Conservation (phyloP, 2,329 filamentous ascomycete species). For the Penicillium sp. region DNA sequence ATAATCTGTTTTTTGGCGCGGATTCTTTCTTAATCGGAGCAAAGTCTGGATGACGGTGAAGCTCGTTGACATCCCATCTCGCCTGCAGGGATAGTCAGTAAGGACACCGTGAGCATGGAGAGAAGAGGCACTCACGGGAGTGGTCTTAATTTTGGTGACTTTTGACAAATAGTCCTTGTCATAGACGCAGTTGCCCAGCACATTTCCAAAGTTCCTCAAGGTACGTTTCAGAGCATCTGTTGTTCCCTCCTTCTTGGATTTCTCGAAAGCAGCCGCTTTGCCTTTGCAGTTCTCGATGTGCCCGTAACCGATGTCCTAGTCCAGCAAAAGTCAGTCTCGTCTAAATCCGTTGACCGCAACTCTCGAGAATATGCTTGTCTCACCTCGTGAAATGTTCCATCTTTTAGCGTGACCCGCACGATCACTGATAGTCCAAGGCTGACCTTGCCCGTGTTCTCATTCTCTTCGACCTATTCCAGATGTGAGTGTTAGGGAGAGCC, state of each 20-base stretch:
- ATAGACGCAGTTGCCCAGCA: conserved; percentile 97
- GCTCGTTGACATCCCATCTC: conserved; percentile 69
- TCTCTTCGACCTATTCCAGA: conserved; percentile 63
- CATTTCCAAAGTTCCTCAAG: conserved; percentile 86
- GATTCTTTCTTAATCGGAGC: conserved; percentile 54
- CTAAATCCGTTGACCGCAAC: background rate
- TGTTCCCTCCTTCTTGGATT: conserved; percentile 96
- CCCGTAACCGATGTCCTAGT: conserved; percentile 82
- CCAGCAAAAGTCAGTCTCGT: too few species aligned
- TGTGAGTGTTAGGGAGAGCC: conserved; percentile 1
- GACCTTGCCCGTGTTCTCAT: conserved; percentile 68
- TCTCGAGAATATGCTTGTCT: background rate
- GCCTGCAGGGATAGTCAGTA: conserved; percentile 34
- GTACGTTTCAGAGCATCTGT: conserved; percentile 90
- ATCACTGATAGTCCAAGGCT: conserved; percentile 84
- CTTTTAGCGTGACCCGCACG: conserved; percentile 79
- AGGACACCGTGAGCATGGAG: background rate
- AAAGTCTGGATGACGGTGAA: conserved; percentile 77
- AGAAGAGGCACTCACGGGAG: conserved; percentile 46
- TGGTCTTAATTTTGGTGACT: conserved; percentile 81
- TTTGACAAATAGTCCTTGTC: conserved; percentile 89
- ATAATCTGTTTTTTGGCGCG: conserved; percentile 27
- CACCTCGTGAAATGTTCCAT: conserved; percentile 90
- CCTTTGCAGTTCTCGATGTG: conserved; percentile 94
- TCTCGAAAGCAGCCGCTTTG: conserved; percentile 94